Conservation (phyloP, 2,329 filamentous ascomycete genomes). For the Canariomyces notabilis region DNA sequence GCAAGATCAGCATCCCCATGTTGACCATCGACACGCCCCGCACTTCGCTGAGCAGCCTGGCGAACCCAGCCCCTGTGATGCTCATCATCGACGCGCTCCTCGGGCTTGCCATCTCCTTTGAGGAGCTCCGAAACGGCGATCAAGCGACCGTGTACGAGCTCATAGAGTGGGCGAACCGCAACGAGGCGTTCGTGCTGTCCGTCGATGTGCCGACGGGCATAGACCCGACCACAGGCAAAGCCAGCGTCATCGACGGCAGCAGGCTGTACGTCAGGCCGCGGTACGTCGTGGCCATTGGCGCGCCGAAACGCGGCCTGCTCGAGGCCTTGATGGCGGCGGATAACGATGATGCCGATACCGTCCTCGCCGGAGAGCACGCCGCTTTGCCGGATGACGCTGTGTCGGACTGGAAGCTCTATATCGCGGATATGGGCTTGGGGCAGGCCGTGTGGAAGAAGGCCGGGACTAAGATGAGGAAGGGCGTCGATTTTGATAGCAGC, state of each 20-base stretch:
- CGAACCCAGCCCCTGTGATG: slow-evolving; percentile 60
- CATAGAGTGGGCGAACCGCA: slow-evolving; percentile 90
- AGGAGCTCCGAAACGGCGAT: slow-evolving; percentile 77
- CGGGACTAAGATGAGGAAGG: slow-evolving; percentile 72
- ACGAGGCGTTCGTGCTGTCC: slow-evolving; percentile 74
- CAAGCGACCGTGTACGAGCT: slow-evolving; percentile 82
- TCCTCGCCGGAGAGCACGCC: slow-evolving; percentile 27
- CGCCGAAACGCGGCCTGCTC: slow-evolving; percentile 78
- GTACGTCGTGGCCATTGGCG: slow-evolving; percentile 79
- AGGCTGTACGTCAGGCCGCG: slow-evolving; percentile 76
- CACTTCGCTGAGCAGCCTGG: slow-evolving; percentile 35
- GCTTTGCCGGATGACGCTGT: slow-evolving; percentile 39
- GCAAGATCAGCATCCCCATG: slow-evolving; percentile 39
- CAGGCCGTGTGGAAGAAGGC: slow-evolving; percentile 81
- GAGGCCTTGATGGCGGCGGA: slow-evolving; percentile 64
- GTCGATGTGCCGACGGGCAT: slow-evolving; percentile 91
- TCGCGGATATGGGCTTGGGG: slow-evolving; percentile 82
- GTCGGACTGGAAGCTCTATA: slow-evolving; percentile 67
- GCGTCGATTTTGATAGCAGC: slow-evolving; percentile 79
- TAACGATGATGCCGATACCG: slow-evolving; percentile 36
- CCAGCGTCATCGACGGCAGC: slow-evolving; percentile 64
- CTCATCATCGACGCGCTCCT: slow-evolving; percentile 86
- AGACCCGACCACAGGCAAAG: slow-evolving; percentile 68
- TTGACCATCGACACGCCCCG: slow-evolving; percentile 35
- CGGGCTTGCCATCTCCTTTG: slow-evolving; percentile 80